phyloP scores from a whole-genome alignment of 148 eudicot species.

The Vaccinium myrtillus region DNA sequence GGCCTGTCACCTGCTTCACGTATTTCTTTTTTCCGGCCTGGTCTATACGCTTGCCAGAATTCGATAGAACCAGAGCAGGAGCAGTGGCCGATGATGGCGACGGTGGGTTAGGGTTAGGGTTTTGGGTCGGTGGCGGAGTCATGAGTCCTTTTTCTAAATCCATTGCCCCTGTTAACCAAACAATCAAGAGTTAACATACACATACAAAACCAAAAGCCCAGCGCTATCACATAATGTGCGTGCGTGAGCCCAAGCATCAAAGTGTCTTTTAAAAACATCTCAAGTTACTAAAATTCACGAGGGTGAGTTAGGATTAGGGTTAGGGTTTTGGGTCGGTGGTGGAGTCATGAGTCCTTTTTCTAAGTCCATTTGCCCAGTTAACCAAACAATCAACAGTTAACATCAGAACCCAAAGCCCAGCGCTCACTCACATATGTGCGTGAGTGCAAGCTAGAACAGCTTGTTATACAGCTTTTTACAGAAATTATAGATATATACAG shows the following conservation, averaged over 20 bases:
- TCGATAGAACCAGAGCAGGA: constrained; percentile 73
- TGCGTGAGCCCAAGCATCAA: not conserved
- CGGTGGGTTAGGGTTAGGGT: constrained; percentile 32
- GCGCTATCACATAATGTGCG: not conserved
- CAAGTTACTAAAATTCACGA: not conserved
- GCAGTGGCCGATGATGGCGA: constrained; percentile 68
- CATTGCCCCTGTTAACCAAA: constrained; percentile 25
- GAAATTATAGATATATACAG: not conserved
- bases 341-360: too few species aligned
- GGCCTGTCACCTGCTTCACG: constrained; percentile 81
- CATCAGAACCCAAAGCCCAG: too few species aligned
- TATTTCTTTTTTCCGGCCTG: constrained; percentile 80
- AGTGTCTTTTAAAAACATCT: not conserved
- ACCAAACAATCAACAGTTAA: too few species aligned
- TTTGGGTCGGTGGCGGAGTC: constrained; percentile 30
- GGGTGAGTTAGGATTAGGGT: not conserved
- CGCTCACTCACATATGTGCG: too few species aligned
- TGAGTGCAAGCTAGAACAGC: too few species aligned
- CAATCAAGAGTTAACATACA: not conserved
- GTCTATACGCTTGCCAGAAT: constrained; percentile 76
- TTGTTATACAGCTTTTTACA: too few species aligned
- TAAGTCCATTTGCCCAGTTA: too few species aligned
- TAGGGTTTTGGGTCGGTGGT: too few species aligned
- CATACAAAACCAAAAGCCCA: not conserved
- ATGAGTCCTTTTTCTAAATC: constrained; percentile 47